Evolutionary conservation across 1,284 basidiomycete species (phyloP).

Genomic region (Cutaneotrichosporon dermatis): DNA sequence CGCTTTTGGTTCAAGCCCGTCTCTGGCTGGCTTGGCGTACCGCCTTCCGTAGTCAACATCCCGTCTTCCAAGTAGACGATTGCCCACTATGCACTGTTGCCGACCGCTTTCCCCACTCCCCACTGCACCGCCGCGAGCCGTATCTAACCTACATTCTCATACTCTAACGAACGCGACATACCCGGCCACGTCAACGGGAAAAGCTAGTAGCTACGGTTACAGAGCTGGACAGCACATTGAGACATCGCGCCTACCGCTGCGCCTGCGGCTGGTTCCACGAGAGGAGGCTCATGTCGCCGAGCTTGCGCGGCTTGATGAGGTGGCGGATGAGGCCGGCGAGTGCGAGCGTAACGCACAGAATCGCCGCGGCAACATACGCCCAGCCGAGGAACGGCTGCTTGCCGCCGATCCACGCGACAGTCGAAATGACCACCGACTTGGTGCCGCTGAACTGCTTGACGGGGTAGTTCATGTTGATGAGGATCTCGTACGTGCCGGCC

Average conservation of each 20-base stretch:
- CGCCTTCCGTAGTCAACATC: too few relatives aligned
- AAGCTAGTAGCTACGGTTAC: too few relatives aligned
- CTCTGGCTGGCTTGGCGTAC: too few relatives aligned
- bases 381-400: constrained; percentile 90
- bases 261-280: constrained; percentile 68
- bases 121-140: not conserved
- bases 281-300: constrained; percentile 55
- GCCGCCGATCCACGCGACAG: constrained; percentile 96
- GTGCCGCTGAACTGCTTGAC: constrained; percentile 88
- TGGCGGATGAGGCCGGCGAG: constrained; percentile 85
- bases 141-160: constrained; percentile 11
- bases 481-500: constrained; percentile 71
- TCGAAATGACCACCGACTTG: constrained; percentile 94
- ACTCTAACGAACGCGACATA: constrained; percentile 2
- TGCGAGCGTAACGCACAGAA: constrained; percentile 80
- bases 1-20: too few relatives aligned
- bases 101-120: too few relatives aligned
- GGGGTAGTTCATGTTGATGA: constrained; percentile 85
- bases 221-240: too few relatives aligned
- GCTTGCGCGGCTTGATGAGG: constrained; percentile 82
- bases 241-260: constrained; percentile 9
- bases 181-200: not conserved
- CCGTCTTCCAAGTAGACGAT: too few relatives aligned
- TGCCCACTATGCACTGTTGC: too few relatives aligned
- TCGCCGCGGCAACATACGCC: constrained; percentile 88